Conservation (phyloP, 2,329 filamentous ascomycete species). For the Xylaria sp. region DNA sequence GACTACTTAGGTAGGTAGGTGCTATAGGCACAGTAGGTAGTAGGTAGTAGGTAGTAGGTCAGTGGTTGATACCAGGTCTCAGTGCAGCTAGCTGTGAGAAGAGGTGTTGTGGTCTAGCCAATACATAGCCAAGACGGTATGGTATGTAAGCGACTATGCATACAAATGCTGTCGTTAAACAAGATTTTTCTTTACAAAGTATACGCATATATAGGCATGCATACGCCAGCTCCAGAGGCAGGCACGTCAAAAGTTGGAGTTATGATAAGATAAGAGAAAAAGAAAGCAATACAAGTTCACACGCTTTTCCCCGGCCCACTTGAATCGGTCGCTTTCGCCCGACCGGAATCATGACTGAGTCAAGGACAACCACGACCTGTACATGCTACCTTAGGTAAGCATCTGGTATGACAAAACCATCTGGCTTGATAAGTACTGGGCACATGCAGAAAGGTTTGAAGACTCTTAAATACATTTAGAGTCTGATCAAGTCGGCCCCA, state of each 20-base stretch:
- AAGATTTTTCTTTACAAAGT: too few species aligned
- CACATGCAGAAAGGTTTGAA: not conserved
- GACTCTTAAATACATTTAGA: not conserved
- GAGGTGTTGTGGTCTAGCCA: too few species aligned
- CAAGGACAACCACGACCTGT: not conserved
- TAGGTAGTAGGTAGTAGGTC: not conserved
- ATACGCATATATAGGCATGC: not conserved
- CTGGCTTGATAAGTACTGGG: too few species aligned
- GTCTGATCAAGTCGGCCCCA: too few species aligned
- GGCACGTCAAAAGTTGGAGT: not conserved
- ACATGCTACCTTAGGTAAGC: not conserved
- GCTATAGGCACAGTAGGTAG: not conserved
- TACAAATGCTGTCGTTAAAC: too few species aligned
- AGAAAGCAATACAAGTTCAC: not conserved
- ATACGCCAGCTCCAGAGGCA: not conserved
- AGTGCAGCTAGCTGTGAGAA: too few species aligned
- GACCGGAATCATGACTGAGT: not conserved
- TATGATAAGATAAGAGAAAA: not conserved
- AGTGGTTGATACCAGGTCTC: too few species aligned
- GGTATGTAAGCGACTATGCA: not conserved
- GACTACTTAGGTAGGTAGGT: not conserved
- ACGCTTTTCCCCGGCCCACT: not conserved
- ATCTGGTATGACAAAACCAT: too few species aligned
- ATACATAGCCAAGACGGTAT: too few species aligned
- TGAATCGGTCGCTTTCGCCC: not conserved